phyloP scores from a whole-genome alignment of 768 basidiomycete species.

The Tricholoma saponaceum region DNA sequence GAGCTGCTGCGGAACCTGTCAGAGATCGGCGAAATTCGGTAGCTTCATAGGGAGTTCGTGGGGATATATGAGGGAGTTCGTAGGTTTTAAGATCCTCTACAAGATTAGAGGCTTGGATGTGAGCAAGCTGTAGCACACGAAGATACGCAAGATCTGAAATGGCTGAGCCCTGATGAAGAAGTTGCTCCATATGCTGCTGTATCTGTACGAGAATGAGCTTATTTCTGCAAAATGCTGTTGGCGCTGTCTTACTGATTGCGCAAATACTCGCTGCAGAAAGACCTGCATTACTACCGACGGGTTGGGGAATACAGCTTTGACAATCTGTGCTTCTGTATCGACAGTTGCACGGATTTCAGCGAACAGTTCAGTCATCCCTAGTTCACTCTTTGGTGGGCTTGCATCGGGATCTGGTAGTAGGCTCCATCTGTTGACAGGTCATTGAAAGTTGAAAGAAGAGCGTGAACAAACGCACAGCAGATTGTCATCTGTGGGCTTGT shows the following conservation, averaged over 20 bases:
- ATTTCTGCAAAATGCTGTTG: not conserved
- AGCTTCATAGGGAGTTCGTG: conserved; percentile 61
- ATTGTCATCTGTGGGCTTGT: conserved; percentile 50
- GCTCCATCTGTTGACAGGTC: conserved; percentile 61
- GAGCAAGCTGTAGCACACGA: conserved; percentile 85
- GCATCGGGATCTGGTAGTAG: conserved; percentile 75
- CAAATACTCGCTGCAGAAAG: conserved; percentile 95
- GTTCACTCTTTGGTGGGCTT: conserved; percentile 71
- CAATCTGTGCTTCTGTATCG: conserved; percentile 94
- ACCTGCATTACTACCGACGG: conserved; percentile 97
- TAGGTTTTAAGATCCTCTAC: conserved; percentile 92
- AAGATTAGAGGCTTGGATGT: conserved; percentile 69
- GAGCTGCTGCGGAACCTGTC: conserved; percentile 38
- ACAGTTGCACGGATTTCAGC: conserved; percentile 87
- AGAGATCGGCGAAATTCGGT: conserved; percentile 58
- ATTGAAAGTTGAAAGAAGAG: not conserved
- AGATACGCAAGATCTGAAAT: conserved; percentile 89
- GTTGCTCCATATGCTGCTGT: conserved; percentile 91
- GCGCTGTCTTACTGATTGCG: conserved; percentile 72
- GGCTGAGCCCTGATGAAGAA: conserved; percentile 68
- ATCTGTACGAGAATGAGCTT: conserved; percentile 50
- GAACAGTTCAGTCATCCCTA: conserved; percentile 76
- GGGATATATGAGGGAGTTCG: conserved; percentile 68
- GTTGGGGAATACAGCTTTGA: conserved; percentile 97
- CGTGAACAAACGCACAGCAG: conserved; percentile 39